These are phyloP conservation scores for Kokia cookei DNA, from an alignment of 441 rosid species.

Conservation along the genomic window DNA sequence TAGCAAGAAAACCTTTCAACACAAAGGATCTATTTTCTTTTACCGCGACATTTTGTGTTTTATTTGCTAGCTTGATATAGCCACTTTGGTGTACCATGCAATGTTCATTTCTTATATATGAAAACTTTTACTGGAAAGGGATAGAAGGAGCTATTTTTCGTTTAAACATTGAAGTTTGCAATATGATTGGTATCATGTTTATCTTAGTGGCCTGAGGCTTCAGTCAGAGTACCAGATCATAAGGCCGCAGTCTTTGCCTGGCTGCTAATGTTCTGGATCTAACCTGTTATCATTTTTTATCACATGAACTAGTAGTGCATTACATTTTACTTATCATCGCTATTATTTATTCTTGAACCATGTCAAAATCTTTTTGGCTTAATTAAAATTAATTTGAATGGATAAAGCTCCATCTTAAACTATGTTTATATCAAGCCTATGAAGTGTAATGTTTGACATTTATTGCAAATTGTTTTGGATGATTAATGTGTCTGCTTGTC, in stretches of 20 bases:
- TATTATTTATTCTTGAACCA: neutral
- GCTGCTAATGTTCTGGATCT: no score
- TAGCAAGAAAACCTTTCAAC: neutral
- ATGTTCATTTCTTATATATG: neutral
- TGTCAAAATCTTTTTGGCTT: neutral
- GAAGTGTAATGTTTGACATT: neutral
- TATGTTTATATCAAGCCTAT: neutral
- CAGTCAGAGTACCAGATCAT: no score
- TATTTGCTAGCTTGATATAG: neutral
- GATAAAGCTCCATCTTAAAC: neutral
- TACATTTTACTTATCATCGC: neutral
- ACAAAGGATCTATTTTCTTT: neutral
- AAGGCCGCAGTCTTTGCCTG: no score
- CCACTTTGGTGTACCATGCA: neutral
- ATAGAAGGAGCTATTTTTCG: neutral
- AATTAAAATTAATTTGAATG: neutral
- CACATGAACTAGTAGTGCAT: neutral
- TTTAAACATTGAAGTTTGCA: neutral
- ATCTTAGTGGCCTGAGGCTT: neutral
- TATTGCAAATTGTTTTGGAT: neutral
- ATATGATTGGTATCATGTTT: neutral
- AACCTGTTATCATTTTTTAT: no score
- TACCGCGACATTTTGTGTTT: neutral
- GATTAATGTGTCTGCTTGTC: neutral
- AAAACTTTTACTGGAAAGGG: neutral